Base-by-base conservation (phyloP, 1,284 basidiomycete species). In the Puccinia triticina region DNA sequence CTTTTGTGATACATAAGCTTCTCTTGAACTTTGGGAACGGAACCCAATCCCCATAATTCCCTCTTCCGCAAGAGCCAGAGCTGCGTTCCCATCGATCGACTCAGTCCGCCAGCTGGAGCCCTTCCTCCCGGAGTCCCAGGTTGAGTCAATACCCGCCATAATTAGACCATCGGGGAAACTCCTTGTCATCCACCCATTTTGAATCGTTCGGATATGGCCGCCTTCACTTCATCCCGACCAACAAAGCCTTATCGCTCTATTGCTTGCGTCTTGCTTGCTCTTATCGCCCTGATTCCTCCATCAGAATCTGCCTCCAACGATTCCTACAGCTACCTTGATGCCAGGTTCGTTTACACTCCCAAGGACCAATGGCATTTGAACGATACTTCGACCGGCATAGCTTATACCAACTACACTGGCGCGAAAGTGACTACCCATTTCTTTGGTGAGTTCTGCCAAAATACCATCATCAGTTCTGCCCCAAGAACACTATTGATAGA, bases 301-400 rank as follows among this genome's bases (percentile, higher is more conserved):
- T 61, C 59, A 18, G n/a, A 61, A 61, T 61, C 59, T 34, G 29
- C 59, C 29, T 34, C 59, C n/a, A 61, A 61, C 59, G 59, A 61
- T 32, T 61, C 59, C 26, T 61, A 61, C 12, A 61, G 59, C 59
- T 61, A 61, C 18, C 59, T 26, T 34, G 59, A 61, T 61, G 7
- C 59, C 29, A 61, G 32, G 26, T 61, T 61, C 26, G 29, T 61
- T 29, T 61, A 61, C 26, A 34, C 59, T 61, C 59, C 59, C 26
- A 61, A 29, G 59, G 29, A 61, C 12, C 10, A 32, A 32, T 61
- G 59, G 59, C 59, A 29, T 32, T 18, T 61, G 29, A 34, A 61
- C 26, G 29, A 61, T 34, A 29, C 32, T 29, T 29, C 26, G 59
- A n/a, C 59, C 59, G 59, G 26, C 29, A 61, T 61, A 61, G 59